Conservation (phyloP, 108 stramenopile species). For the Nannochloropsis salina region DNA sequence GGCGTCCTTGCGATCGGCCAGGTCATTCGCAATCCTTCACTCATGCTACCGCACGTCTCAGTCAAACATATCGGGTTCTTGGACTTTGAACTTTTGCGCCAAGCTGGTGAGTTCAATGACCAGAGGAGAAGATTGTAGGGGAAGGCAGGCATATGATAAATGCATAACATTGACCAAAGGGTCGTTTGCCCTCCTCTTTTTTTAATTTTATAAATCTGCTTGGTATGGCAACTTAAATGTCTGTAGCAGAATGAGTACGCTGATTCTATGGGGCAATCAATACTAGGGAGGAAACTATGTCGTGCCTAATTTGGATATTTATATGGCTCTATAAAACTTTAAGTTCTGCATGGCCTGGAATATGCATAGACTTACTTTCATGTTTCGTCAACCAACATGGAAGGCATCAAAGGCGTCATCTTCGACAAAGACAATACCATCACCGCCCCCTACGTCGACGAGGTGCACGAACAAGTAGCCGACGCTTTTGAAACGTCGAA, state of each 20-base stretch:
- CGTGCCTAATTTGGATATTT: too few relatives aligned
- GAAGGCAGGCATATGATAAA: conserved; percentile 18
- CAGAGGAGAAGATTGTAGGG: neutral
- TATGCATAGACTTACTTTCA: neutral
- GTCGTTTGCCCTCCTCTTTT: neutral
- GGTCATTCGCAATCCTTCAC: conserved; percentile 33
- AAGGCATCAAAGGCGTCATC: conserved; percentile 45
- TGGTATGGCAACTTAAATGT: neutral
- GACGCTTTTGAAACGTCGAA: conserved; percentile 62
- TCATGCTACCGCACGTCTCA: conserved; percentile 38
- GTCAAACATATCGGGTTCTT: conserved; percentile 31
- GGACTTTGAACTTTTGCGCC: conserved; percentile 31
- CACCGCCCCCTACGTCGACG: conserved; percentile 77
- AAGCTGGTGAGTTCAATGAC: neutral
- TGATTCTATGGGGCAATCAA: neutral
- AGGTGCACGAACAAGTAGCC: conserved; percentile 60
- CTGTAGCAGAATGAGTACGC: neutral
- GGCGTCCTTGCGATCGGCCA: neutral
- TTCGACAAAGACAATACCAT: conserved; percentile 92
- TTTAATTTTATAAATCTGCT: neutral
- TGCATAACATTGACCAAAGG: conserved; percentile 29
- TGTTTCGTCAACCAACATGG: neutral
- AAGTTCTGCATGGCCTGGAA: too few relatives aligned
- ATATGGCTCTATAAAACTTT: too few relatives aligned
- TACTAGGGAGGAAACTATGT: neutral